Base-by-base conservation (phyloP, 768 basidiomycete species). In the Cyclocybe cylindracea region DNA sequence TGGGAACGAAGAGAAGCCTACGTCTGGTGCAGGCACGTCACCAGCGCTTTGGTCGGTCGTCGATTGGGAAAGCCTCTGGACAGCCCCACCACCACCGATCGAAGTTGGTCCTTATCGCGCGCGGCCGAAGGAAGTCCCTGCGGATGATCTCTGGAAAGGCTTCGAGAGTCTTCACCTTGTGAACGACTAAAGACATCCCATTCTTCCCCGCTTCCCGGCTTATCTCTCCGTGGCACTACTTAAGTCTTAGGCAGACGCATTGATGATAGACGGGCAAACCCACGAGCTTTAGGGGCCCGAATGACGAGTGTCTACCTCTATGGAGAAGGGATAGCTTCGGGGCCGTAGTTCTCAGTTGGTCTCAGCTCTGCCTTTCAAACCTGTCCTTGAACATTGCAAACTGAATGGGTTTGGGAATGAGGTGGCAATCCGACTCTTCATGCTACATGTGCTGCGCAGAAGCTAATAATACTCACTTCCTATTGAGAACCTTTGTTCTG, bases 41-140 rank as follows among this genome's bases (percentile, higher is more conserved):
- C 44, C 46, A 5, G 57, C 33, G 48, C 46, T 43, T 43, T 63
- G 58, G 61, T 60, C 70, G 13, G 55, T 68, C 13, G 72, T 88
- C 47, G 70, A 76, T 44, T 91, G 89, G 89, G 68, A 73, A 8
- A 74, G 70, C 0, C 71, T 91, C 3, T 91, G 89, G 89, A 82
- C 75, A 0, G 75, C 75, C n/a, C 71, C 80, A 5, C 74, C 78
- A 4, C 89, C 89, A 16, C 68, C 67, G 0, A 70, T 87, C 9
- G 80, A 82, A 64, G 68, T 79, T 10, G 88, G 88, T 5, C 70
- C 62, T 31, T 65, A 61, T 53, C 54, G 51, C 24, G 49, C 56
- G 16, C 41, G 54, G 32, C 84, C 64, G 5, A 41, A 44, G 37
- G 54, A 59, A 24, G 35, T 43, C 18, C 16, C 47, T 7, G 48